Evolutionary conservation across 306 rosid species (phyloP), one percentile per base, ranked within the genome.

Genomic region (Dalbergia cultrata): DNA sequence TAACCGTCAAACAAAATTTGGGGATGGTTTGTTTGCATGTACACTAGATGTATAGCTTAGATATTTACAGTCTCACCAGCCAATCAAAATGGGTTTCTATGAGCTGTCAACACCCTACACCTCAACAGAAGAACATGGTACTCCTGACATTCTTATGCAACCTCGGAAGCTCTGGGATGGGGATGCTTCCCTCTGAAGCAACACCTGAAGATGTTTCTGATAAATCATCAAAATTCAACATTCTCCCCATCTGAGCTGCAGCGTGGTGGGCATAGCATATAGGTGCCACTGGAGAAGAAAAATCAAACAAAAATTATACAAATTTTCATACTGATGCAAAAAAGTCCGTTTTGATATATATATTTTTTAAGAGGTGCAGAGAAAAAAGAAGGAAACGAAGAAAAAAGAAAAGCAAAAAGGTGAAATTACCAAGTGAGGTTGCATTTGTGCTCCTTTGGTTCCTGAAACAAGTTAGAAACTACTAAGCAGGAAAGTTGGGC

Each of bases 221-320:
- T 33, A 81, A 68, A 76, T 89, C 90, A 66, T 90, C 91, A 71
- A 87, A 89, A 82, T 87, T 91, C 65, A 93, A 81, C 72, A 95
- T 82, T 79, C 89, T 91, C 22, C 92, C 89, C 89, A 90, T 83
- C 77, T 93, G 99, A 54, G 87, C 77, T 13, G 98, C 98, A 37
- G 98, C 97, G 18, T 88, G 94, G 85, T 95, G 99, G 45, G 98
- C 98, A 83, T 95, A 95, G 67, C 81, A 72, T 83, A 95, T 88
- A 10, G 96, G 98, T 54, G 97, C 98, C 87, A 90, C 94, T 91
- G 89, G 52, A 81, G 67, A 39, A 59, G 37, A 65, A 70, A 37
- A 71, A 75, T 67, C 19, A 65, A 73, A 34, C 70, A 56, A 49
- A 52, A 53, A 70, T 45, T 31, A 41, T 66, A 19, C 63, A 62